A percentile compares a stretch with the other conserved stretches of the same genome.
Conservation (phyloP, 1,284 basidiomycete species). For the Moesziomyces parantarcticus region DNA sequence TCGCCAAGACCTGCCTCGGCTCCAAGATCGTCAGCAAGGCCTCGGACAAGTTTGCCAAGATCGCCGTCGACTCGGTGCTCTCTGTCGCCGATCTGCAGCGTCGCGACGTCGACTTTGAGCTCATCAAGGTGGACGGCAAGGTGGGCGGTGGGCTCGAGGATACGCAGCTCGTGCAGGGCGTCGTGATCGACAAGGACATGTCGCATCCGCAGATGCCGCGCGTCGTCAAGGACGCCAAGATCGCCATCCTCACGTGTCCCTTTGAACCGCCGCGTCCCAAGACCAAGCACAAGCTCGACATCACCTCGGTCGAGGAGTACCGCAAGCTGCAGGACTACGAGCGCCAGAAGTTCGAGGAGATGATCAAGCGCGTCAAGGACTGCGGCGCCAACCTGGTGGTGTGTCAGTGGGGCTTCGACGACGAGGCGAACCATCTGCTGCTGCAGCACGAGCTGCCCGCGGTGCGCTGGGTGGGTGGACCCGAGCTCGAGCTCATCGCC, state of each 20-base stretch:
- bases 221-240: slow-evolving; percentile 84
- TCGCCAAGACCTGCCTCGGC: slow-evolving; percentile 93
- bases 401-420: slow-evolving; percentile 99
- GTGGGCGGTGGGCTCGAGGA: slow-evolving; percentile 96
- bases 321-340: slow-evolving; percentile 94
- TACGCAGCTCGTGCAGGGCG: slow-evolving; percentile 90
- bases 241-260: slow-evolving; percentile 97
- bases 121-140: slow-evolving; percentile 99
- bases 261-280: slow-evolving; percentile 99
- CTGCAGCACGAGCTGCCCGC: slow-evolving; percentile 98
- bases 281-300: slow-evolving; percentile 99
- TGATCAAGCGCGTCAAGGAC: slow-evolving; percentile 97
- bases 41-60: slow-evolving; percentile 92
- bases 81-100: slow-evolving; percentile 94
- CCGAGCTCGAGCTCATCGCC: slow-evolving; percentile 98
- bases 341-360: slow-evolving; percentile 92
- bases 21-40: slow-evolving; percentile 99
- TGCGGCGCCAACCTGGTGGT: slow-evolving; percentile 99
- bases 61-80: slow-evolving; percentile 95
- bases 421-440: slow-evolving; percentile 96
- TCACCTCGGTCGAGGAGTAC: slow-evolving; percentile 97
- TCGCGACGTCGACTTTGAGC: slow-evolving; percentile 94
- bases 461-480: slow-evolving; percentile 99
- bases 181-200: slow-evolving; percentile 99
- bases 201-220: slow-evolving; percentile 98